A percentile compares a stretch with the other conserved stretches of the same genome.
Conservation (phyloP, 345 rosid genomes). For the Hibiscus tridactylites region DNA sequence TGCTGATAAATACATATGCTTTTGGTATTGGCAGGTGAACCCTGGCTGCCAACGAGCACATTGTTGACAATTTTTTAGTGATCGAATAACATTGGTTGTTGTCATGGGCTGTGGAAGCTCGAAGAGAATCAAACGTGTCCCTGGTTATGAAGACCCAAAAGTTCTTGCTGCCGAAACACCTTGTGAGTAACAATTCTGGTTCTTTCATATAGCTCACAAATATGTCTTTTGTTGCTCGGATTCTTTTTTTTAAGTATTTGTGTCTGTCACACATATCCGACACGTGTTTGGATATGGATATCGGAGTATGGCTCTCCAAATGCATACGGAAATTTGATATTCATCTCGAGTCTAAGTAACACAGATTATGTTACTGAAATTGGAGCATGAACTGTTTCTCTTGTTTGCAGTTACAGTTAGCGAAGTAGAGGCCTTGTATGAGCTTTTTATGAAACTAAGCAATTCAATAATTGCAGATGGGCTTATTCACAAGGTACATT, state of each 20-base stretch:
- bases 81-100: conserved; percentile 5
- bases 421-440: conserved; percentile 77
- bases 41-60: conserved; percentile 4
- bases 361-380: background rate
- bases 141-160: conserved; percentile 59
- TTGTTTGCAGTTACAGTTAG: conserved; percentile 52
- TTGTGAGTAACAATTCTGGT: conserved; percentile 33
- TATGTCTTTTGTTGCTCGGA: background rate
- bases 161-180: conserved; percentile 72
- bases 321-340: background rate
- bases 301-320: background rate
- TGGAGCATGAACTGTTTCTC: background rate
- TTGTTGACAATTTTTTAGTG: background rate
- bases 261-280: too few species aligned
- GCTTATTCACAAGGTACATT: conserved; percentile 75
- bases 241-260: too few species aligned
- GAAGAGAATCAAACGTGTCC: conserved; percentile 24
- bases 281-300: too few species aligned
- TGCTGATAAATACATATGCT: background rate
- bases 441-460: conserved; percentile 81
- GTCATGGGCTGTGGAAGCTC: conserved; percentile 42
- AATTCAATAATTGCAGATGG: conserved; percentile 74
- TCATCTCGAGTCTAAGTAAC: background rate
- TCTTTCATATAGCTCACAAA: background rate
- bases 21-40: conserved; percentile 8